phyloP scores from a whole-genome alignment of 495 filamentous ascomycete genomes.

The Cudoniella acicularis region DNA sequence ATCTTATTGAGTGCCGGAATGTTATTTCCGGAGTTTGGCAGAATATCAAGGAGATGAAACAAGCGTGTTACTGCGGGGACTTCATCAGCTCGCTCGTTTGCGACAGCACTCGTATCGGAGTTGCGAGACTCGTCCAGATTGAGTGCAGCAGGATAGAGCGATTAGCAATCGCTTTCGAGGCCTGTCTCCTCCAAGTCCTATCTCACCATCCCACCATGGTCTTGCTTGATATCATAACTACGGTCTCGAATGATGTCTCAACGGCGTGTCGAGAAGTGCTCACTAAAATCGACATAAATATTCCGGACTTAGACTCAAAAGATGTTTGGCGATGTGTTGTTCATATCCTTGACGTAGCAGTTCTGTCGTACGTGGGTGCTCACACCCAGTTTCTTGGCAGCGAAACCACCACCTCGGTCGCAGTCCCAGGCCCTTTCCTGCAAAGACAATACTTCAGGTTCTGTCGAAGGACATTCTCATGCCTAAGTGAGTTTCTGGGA shows the following conservation, averaged over 20 bases:
- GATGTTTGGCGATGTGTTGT: slow-evolving; percentile 7
- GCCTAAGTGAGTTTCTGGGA: slow-evolving; percentile 9
- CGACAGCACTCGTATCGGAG: background rate
- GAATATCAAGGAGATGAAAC: slow-evolving; percentile 1
- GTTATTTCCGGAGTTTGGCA: slow-evolving; percentile 1
- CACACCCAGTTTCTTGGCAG: slow-evolving; percentile 7
- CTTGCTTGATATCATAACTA: background rate
- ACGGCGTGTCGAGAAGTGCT: background rate
- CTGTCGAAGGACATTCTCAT: slow-evolving; percentile 11
- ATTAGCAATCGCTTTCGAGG: background rate
- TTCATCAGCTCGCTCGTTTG: slow-evolving; percentile 7
- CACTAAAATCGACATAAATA: background rate
- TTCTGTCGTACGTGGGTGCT: slow-evolving; percentile 15
- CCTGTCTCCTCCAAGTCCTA: background rate
- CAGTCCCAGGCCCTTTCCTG: slow-evolving; percentile 1
- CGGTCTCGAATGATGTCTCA: background rate
- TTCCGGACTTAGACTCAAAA: slow-evolving; percentile 1
- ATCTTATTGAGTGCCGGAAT: slow-evolving; percentile 8
- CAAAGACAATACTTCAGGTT: slow-evolving; percentile 5
- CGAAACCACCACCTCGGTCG: background rate
- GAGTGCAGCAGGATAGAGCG: slow-evolving; percentile 3
- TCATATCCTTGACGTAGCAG: slow-evolving; percentile 11
- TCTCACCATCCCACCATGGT: background rate
- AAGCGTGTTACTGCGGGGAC: background rate
- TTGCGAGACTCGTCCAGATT: slow-evolving; percentile 3